Evolutionary conservation across 805 yeast genomes (phyloP).

Genomic region (Monosporozyma unispora): DNA sequence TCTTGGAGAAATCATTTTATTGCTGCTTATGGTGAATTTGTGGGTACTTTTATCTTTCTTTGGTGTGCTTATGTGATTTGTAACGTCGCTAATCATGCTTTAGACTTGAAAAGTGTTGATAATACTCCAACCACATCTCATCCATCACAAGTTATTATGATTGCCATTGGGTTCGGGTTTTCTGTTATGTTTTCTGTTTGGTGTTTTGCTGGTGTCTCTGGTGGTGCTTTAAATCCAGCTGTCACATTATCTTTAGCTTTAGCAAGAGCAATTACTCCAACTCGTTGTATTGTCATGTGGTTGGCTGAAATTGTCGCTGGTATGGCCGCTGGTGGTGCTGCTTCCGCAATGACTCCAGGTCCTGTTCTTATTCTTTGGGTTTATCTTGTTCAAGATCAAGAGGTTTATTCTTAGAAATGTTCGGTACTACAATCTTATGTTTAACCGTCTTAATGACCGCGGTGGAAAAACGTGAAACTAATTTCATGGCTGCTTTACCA

Average conservation of each 20-base stretch:
- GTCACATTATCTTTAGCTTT: conserved; percentile 68
- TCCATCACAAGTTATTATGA: conserved; percentile 67
- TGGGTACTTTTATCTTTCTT: conserved; percentile 77
- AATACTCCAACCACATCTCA: conserved; percentile 40
- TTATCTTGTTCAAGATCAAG: conserved; percentile 62
- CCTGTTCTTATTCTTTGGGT: conserved; percentile 55
- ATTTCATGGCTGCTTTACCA: conserved; percentile 71
- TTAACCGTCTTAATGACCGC: conserved; percentile 73
- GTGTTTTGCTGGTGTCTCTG: conserved; percentile 54
- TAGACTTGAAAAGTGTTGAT: conserved; percentile 19
- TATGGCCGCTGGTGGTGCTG: conserved; percentile 89
- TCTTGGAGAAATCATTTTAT: conserved; percentile 49
- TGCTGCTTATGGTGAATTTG: conserved; percentile 72
- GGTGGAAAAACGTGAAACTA: conserved; percentile 70
- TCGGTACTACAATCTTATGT: conserved; percentile 66
- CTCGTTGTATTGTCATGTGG: conserved; percentile 59
- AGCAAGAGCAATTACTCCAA: conserved; percentile 63
- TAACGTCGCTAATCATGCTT: conserved; percentile 65
- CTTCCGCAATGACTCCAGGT: conserved; percentile 79
- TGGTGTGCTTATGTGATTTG: conserved; percentile 80
- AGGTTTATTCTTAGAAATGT: conserved; percentile 76
- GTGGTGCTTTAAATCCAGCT: conserved; percentile 87
- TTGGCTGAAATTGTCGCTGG: conserved; percentile 72
- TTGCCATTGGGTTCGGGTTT: conserved; percentile 79
- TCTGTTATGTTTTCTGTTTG: conserved; percentile 47